Percentiles rank a stretch among this genome's conserved stretches.
These are phyloP conservation scores for Aspergillus arachidicola DNA, from an alignment of 2,329 filamentous ascomycete species.

Conservation along the genomic window DNA sequence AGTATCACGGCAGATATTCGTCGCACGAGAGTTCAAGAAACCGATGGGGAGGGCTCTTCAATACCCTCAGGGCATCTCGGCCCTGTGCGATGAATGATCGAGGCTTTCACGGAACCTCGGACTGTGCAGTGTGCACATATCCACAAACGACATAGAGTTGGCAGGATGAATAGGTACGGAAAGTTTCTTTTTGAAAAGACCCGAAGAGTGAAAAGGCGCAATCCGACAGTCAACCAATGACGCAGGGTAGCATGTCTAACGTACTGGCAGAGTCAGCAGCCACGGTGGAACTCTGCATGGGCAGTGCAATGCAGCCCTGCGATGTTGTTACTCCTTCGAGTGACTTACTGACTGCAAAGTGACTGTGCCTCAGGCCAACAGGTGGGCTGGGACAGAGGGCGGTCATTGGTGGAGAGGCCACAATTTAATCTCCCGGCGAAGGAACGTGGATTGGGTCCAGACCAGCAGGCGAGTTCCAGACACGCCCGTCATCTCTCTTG, in stretches of 20 bases:
- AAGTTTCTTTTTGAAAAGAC: background rate
- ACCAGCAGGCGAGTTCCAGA: slow-evolving; percentile 9
- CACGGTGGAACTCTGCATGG: background rate
- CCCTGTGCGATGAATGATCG: background rate
- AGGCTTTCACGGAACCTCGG: background rate
- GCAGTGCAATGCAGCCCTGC: slow-evolving; percentile 3
- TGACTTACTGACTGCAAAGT: background rate
- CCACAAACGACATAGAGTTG: background rate
- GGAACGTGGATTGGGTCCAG: slow-evolving; percentile 23
- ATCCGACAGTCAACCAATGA: background rate
- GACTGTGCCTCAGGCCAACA: slow-evolving; percentile 16
- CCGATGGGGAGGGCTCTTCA: background rate
- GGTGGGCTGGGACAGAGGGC: background rate
- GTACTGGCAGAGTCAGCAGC: background rate
- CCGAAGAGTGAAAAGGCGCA: background rate
- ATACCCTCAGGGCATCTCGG: background rate
- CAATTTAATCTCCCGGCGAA: slow-evolving; percentile 20
- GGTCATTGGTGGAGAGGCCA: slow-evolving; percentile 17
- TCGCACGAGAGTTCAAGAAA: background rate
- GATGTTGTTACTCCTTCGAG: background rate
- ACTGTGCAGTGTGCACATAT: background rate
- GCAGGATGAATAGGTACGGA: background rate
- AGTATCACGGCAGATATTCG: background rate
- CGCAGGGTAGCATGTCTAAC: background rate
- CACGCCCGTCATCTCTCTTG: background rate